phyloP scores from a whole-genome alignment of 345 rosid species.

The Draba incana region DNA sequence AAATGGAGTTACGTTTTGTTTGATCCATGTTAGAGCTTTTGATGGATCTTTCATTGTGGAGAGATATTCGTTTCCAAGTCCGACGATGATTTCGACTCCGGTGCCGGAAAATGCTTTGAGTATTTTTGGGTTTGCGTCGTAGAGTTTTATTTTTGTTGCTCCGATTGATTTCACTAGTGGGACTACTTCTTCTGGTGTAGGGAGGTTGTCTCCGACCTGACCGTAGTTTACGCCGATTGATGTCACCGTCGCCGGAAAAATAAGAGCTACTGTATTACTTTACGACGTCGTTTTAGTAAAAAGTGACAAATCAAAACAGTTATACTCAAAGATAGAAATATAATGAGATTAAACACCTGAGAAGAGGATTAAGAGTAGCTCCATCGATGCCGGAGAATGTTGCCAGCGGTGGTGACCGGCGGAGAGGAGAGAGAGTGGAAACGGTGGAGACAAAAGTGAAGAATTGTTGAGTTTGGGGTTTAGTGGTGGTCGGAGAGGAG shows the following conservation, averaged over 20 bases:
- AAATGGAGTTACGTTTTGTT: slow-evolving; percentile 65
- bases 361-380: slow-evolving; percentile 32
- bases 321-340: background rate
- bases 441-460: background rate
- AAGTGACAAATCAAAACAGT: background rate
- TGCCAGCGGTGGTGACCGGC: slow-evolving; percentile 28
- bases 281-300: slow-evolving; percentile 10
- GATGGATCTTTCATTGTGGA: slow-evolving; percentile 63
- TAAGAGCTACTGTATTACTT: slow-evolving; percentile 20
- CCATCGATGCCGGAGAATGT: slow-evolving; percentile 31
- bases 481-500: slow-evolving; percentile 23
- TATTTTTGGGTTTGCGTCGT: slow-evolving; percentile 80
- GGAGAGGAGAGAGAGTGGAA: slow-evolving; percentile 24
- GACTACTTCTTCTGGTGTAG: slow-evolving; percentile 67
- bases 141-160: slow-evolving; percentile 81
- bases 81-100: slow-evolving; percentile 75
- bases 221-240: slow-evolving; percentile 93
- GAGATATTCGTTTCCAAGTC: slow-evolving; percentile 74
- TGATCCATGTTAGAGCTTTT: slow-evolving; percentile 69
- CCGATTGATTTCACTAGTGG: slow-evolving; percentile 85
- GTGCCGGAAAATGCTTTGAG: slow-evolving; percentile 79
- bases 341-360: slow-evolving; percentile 27
- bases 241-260: slow-evolving; percentile 43
- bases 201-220: slow-evolving; percentile 84
- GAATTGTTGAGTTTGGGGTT: slow-evolving; percentile 20